phyloP scores from a whole-genome alignment of 768 basidiomycete species.

The Rhodotorula babjevae region DNA sequence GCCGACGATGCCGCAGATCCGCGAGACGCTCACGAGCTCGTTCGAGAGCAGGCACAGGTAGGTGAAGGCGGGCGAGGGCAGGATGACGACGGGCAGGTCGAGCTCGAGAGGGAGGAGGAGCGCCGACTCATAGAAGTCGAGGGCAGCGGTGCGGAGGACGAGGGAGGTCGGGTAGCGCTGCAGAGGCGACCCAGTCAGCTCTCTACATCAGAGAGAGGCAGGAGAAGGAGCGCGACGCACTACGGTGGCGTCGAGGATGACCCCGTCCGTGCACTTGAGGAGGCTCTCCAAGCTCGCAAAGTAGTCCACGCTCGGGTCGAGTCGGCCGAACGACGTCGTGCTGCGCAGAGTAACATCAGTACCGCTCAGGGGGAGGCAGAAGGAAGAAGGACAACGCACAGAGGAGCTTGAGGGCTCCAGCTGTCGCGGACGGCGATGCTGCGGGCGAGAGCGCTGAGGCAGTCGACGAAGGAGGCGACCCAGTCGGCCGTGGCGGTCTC shows the following conservation, averaged over 20 bases:
- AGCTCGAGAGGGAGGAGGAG: conserved; percentile 19
- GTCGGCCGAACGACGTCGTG: not conserved
- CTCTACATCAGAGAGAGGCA: not conserved
- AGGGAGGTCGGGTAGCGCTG: conserved; percentile 10
- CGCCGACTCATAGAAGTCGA: conserved; percentile 13
- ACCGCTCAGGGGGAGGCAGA: accelerated
- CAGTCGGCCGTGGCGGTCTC: not conserved
- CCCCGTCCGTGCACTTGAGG: not conserved
- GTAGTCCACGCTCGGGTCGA: not conserved
- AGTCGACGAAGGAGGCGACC: not conserved
- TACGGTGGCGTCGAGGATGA: not conserved
- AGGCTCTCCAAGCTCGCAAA: not conserved
- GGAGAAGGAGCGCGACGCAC: not conserved
- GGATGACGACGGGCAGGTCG: conserved; percentile 2
- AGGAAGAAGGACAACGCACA: not conserved
- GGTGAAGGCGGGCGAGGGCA: conserved; percentile 8
- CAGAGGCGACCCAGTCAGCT: not conserved
- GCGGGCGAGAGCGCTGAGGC: not conserved
- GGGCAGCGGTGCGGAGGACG: conserved; percentile 5
- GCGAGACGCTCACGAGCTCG: conserved; percentile 11
- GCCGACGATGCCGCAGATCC: conserved; percentile 17
- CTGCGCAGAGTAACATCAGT: not conserved
- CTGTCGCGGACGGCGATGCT: conserved; percentile 10
- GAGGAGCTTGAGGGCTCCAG: not conserved
- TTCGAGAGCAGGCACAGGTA: conserved; percentile 6